A percentile compares a stretch with the other conserved stretches of the same genome.
Conservation (phyloP, 768 basidiomycete genomes). For the Leccinum disarticulatum region DNA sequence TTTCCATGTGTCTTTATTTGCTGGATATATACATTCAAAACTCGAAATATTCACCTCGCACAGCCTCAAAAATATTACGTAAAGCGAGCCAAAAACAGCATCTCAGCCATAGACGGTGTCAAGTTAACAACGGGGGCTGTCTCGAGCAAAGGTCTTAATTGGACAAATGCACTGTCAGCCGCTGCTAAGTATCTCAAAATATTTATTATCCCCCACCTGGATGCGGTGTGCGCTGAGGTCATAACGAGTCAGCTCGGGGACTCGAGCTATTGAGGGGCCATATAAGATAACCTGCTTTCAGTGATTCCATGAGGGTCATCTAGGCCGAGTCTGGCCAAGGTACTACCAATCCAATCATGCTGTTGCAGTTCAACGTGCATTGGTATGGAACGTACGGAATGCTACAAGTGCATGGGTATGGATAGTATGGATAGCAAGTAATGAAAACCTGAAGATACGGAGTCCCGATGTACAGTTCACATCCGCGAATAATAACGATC, state of each 20-base stretch:
- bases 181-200: not conserved
- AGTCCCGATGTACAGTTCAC: conserved; percentile 7
- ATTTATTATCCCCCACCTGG: not conserved
- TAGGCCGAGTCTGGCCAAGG: not conserved
- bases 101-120: not conserved
- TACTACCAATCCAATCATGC: conserved; percentile 7
- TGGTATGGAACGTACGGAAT: not conserved
- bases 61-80: not conserved
- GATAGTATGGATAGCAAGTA: not conserved
- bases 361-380: not conserved
- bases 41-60: not conserved
- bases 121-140: not conserved
- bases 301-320: conserved; percentile 1
- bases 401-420: not conserved
- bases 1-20: conserved; percentile 5
- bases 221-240: not conserved
- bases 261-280: not conserved
- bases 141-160: not conserved
- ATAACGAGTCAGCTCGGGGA: conserved; percentile 1
- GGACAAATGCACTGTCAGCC: not conserved
- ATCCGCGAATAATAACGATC: conserved; percentile 11
- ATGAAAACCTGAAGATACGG: conserved; percentile 6
- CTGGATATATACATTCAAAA: not conserved
- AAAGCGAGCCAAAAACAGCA: not conserved
- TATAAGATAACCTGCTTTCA: conserved; percentile 3